These are phyloP conservation scores for Podaxis sp. DNA, from an alignment of 768 basidiomycete genomes.

Conservation along the genomic window DNA sequence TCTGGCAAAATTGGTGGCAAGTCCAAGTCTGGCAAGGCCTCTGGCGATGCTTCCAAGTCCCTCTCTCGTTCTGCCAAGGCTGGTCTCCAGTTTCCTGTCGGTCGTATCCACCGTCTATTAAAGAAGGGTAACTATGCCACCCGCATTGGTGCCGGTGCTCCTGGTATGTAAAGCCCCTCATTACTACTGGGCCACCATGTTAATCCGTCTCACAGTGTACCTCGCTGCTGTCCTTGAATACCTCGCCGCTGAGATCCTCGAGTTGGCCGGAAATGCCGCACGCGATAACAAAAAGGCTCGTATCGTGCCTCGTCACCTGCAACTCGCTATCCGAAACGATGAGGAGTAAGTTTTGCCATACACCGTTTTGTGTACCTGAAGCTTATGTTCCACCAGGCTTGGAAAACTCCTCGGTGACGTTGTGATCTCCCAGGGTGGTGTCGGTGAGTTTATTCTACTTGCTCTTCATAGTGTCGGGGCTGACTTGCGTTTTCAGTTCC, in stretches of 20 bases:
- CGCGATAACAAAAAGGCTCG: constrained; percentile 88
- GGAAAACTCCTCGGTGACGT: constrained; percentile 84
- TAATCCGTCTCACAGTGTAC: constrained; percentile 53
- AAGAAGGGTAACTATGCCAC: constrained; percentile 88
- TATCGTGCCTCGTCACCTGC: constrained; percentile 91
- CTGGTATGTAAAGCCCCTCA: constrained; percentile 43
- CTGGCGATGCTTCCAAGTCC: constrained; percentile 60
- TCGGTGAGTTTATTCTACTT: constrained; percentile 35
- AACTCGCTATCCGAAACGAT: constrained; percentile 90
- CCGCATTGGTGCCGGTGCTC: constrained; percentile 87
- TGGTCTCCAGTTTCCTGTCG: constrained; percentile 84
- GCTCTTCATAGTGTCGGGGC: neutral
- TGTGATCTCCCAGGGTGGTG: constrained; percentile 90
- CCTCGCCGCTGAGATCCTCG: constrained; percentile 90
- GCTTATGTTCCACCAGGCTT: constrained; percentile 39
- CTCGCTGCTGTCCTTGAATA: constrained; percentile 91
- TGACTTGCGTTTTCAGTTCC: constrained; percentile 70
- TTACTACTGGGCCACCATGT: constrained; percentile 9
- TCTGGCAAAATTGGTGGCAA: constrained; percentile 51
- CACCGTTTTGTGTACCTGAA: neutral
- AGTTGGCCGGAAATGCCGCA: constrained; percentile 86
- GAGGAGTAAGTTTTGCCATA: constrained; percentile 56
- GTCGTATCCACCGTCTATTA: constrained; percentile 88
- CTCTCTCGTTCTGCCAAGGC: constrained; percentile 75
- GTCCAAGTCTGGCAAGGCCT: constrained; percentile 65